These are phyloP conservation scores for Boletus subparvulus DNA, from an alignment of 768 basidiomycete species.

Conservation along the genomic window DNA sequence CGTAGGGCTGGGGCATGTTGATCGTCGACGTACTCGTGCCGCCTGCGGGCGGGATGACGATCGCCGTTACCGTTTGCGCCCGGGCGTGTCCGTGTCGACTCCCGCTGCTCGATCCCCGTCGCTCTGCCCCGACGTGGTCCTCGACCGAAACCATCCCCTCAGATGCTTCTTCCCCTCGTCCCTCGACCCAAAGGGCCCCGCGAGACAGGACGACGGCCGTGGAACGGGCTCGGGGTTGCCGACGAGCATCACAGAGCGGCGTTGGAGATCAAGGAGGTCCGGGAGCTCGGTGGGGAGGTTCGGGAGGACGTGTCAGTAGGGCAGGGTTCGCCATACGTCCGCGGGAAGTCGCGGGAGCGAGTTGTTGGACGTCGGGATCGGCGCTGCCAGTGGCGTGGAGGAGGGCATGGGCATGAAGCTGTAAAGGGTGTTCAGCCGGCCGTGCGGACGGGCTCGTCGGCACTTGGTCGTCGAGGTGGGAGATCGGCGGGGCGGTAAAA, in stretches of 20 bases:
- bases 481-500: too few relatives aligned
- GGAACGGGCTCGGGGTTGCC: too few relatives aligned
- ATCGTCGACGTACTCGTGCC: neutral
- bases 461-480: too few relatives aligned
- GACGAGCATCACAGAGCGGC: too few relatives aligned
- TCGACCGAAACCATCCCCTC: slow-evolving; percentile 48
- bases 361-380: slow-evolving; percentile 34
- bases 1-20: slow-evolving; percentile 5
- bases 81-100: slow-evolving; percentile 21
- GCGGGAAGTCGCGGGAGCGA: slow-evolving; percentile 64
- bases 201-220: slow-evolving; percentile 23
- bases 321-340: slow-evolving; percentile 57
- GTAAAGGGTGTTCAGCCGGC: slow-evolving; percentile 12
- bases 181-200: slow-evolving; percentile 24
- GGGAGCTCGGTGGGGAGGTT: slow-evolving; percentile 53
- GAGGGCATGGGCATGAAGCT: slow-evolving; percentile 5
- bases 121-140: slow-evolving; percentile 30
- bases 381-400: neutral
- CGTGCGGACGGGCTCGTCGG: slow-evolving; percentile 7
- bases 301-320: slow-evolving; percentile 52
- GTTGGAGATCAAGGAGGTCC: too few relatives aligned
- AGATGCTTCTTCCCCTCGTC: slow-evolving; percentile 37
- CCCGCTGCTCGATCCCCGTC: slow-evolving; percentile 19
- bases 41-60: slow-evolving; percentile 23
- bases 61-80: slow-evolving; percentile 18